These are phyloP conservation scores for Symmetrospora coprosmae DNA, from an alignment of 768 basidiomycete species.

Conservation along the genomic window DNA sequence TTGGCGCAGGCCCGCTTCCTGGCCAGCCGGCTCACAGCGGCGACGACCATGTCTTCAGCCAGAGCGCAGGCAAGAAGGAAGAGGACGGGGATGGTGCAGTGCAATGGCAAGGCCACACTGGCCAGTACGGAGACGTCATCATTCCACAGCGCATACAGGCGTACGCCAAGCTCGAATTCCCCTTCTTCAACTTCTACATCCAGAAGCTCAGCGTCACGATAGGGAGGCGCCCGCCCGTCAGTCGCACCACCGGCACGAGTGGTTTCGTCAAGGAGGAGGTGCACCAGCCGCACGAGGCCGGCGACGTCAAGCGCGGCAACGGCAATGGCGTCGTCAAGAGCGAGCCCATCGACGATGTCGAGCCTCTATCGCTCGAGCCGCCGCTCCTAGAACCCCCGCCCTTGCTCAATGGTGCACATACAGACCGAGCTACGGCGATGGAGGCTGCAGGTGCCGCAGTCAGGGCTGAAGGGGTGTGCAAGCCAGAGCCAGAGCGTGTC, in stretches of 20 bases:
- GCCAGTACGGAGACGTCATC: too few species aligned
- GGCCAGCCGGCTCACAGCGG: too few species aligned
- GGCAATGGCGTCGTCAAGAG: background rate
- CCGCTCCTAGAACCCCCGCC: background rate
- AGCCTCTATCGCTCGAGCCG: background rate
- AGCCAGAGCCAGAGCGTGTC: too few species aligned
- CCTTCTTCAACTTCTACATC: slow-evolving; percentile 89
- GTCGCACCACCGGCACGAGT: background rate
- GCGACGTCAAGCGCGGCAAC: background rate
- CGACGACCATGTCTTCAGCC: too few species aligned
- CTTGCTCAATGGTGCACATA: too few species aligned
- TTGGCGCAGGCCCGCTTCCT: too few species aligned
- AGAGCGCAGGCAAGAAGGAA: too few species aligned
- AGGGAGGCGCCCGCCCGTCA: slow-evolving; percentile 55
- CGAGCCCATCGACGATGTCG: background rate
- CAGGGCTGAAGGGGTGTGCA: too few species aligned
- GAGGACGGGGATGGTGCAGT: too few species aligned
- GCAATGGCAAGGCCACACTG: too few species aligned
- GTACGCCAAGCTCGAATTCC: slow-evolving; percentile 86
- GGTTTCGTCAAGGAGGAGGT: background rate
- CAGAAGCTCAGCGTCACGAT: slow-evolving; percentile 88
- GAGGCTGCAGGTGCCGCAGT: too few species aligned
- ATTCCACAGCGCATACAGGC: slow-evolving; percentile 49
- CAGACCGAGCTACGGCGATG: too few species aligned
- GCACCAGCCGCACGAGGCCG: background rate